Evolutionary conservation across 2,329 filamentous ascomycete genomes (phyloP).

Genomic region (Cladosporium halotolerans): DNA sequence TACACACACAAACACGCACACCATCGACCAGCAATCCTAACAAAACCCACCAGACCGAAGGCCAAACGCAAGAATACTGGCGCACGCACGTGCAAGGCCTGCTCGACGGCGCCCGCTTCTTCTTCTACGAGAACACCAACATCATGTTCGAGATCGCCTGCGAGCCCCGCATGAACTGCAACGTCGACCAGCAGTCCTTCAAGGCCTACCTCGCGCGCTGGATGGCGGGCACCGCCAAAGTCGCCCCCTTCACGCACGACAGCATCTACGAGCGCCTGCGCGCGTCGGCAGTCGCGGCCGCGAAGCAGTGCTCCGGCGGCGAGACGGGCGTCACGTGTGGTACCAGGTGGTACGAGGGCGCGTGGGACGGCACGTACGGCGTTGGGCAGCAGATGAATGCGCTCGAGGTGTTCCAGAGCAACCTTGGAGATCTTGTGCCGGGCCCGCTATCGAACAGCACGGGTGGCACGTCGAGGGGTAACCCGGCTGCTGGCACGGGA

Average conservation of each 20-base stretch:
- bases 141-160: constrained; percentile 43
- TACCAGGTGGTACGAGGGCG: constrained; percentile 35
- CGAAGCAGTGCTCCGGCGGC: constrained; percentile 47
- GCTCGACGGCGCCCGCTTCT: constrained; percentile 29
- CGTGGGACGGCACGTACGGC: constrained; percentile 43
- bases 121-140: constrained; percentile 31
- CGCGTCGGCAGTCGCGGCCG: constrained; percentile 49
- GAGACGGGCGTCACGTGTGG: constrained; percentile 40
- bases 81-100: constrained; percentile 20
- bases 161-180: constrained; percentile 35
- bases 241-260: constrained; percentile 51
- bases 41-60: constrained; percentile 15
- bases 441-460: constrained; percentile 43
- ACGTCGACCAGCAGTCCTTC: constrained; percentile 40
- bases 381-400: constrained; percentile 55
- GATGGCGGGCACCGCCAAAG: constrained; percentile 50
- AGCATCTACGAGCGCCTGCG: constrained; percentile 48
- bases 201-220: constrained; percentile 40
- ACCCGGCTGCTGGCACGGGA: constrained; percentile 38
- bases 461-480: constrained; percentile 47
- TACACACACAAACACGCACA: neutral
- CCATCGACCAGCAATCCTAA: neutral
- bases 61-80: constrained; percentile 18
- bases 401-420: constrained; percentile 45
- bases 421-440: constrained; percentile 33